These are phyloP conservation scores for Leccinum ponderosum DNA, from an alignment of 1,284 basidiomycete species.

Conservation along the genomic window DNA sequence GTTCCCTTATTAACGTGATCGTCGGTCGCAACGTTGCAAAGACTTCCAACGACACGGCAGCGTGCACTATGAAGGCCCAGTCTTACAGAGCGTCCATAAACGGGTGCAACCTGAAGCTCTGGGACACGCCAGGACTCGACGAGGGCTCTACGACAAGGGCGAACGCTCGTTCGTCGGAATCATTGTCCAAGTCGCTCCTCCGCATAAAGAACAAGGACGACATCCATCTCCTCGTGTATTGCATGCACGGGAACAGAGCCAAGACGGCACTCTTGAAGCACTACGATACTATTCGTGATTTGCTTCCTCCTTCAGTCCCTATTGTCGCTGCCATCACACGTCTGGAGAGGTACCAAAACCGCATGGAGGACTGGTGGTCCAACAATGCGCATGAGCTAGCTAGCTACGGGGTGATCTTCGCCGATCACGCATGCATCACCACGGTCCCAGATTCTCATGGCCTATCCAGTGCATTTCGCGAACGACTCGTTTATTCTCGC, in stretches of 20 bases:
- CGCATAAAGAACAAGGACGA: conserved; percentile 6
- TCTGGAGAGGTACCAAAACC: conserved; percentile 23
- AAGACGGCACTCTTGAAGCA: conserved; percentile 15
- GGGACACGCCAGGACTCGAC: conserved; percentile 23
- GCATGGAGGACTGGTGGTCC: conserved; percentile 33
- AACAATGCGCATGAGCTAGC: conserved; percentile 17
- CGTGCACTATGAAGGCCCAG: conserved; percentile 15
- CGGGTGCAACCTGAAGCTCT: conserved; percentile 13
- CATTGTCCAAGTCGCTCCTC: conserved; percentile 7
- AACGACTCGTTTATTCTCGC: conserved; percentile 16
- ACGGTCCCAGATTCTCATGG: conserved; percentile 16
- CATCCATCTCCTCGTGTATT: conserved; percentile 26
- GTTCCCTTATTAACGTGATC: conserved; percentile 26
- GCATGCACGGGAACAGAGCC: conserved; percentile 20
- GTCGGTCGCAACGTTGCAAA: conserved; percentile 11
- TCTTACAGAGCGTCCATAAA: conserved; percentile 13
- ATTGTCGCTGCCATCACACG: conserved; percentile 24
- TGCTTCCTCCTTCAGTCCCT: conserved; percentile 16
- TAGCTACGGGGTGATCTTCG: conserved; percentile 17
- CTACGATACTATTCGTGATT: conserved; percentile 18
- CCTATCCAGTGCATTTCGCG: conserved; percentile 7
- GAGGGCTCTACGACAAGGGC: conserved; percentile 7
- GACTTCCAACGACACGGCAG: conserved; percentile 17
- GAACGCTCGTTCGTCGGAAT: conserved; percentile 7
- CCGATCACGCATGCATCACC: conserved; percentile 27